Base-by-base conservation (phyloP, 805 yeast genomes). In the Clavispora fructus region DNA sequence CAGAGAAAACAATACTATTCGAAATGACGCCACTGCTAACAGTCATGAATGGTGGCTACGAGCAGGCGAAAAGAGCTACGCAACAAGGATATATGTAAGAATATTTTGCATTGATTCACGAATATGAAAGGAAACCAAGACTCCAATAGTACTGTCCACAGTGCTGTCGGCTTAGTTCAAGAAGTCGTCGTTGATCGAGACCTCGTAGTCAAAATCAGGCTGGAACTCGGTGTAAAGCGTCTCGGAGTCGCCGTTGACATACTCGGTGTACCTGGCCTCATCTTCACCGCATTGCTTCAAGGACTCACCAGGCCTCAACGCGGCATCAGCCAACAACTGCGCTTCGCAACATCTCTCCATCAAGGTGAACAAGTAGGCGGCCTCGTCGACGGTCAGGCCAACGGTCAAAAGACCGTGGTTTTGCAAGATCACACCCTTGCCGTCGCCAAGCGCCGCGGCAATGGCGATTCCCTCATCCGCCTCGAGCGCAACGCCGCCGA, bases 401-500 rank as follows among this genome's bases (percentile, higher is more conserved):
- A 80, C 84, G 1, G 90, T 84, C 54, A 85, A 62, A 30, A 84
- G 71, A 27, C 92, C 91, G 60, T 85, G 92, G 69, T 85, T 85
- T 61, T 78, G 85, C 53, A 85, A 67, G 52, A 85, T 81, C 40
- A 80, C 73, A 16, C 75, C 80, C 52, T 77, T 75, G 33, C 78
- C 79, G 46, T 74, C 67, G 7, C 87, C 88, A 28, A 82, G 63
- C 1, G 87, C 82, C 29, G 65, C 62, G 6, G 90, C 89, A 45
- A 85, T 74, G 39, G 72, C 74, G 39, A 62, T 57, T 27, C 90
- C 90, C 61, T 85, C 91, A 42, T 74, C 78, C 19, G 65, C 70
- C 54, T 82, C 86, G 26, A 85, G 55, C 0, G 89, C 95, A 46
- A 87, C 87, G 35, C 95, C 95, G 28, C 94, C 94, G 62, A 85